Percentiles rank a stretch among this genome's conserved stretches.
Conservation (phyloP, 2,329 filamentous ascomycete species). For the Mycocentrospora acerina region DNA sequence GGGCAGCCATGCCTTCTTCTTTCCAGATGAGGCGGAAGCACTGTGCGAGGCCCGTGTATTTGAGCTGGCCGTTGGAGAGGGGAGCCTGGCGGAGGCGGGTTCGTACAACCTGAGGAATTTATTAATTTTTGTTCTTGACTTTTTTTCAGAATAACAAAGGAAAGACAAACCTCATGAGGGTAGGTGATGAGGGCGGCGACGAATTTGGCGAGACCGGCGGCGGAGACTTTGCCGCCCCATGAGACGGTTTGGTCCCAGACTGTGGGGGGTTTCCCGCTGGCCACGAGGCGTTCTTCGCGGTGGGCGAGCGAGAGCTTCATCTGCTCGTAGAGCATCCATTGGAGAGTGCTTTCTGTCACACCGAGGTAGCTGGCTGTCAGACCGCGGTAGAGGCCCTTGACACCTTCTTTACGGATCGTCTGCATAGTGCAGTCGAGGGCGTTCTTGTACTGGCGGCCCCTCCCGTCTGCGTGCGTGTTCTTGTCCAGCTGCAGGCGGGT, state of each 20-base stretch:
- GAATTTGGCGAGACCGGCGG: constrained; percentile 82
- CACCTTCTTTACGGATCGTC: constrained; percentile 76
- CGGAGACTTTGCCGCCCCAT: constrained; percentile 76
- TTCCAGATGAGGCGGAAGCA: constrained; percentile 87
- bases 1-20: constrained; percentile 80
- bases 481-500: constrained; percentile 91
- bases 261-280: constrained; percentile 63
- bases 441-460: constrained; percentile 76
- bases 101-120: constrained; percentile 63
- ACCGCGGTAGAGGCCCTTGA: constrained; percentile 82
- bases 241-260: constrained; percentile 73
- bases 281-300: constrained; percentile 58
- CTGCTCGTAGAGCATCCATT: constrained; percentile 94
- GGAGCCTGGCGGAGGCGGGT: constrained; percentile 85
- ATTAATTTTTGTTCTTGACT: no score
- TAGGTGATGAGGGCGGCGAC: constrained; percentile 83
- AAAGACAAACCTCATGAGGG: constrained; percentile 80
- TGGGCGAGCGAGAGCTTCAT: constrained; percentile 74
- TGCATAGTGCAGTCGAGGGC: constrained; percentile 85
- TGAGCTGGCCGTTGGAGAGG: constrained; percentile 67
- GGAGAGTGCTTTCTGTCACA: constrained; percentile 84
- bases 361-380: constrained; percentile 90
- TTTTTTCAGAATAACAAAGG: no score
- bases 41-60: constrained; percentile 85
- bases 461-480: constrained; percentile 64